Conservation (phyloP, 2,329 filamentous ascomycete genomes). For the Plenodomus lindquistii region DNA sequence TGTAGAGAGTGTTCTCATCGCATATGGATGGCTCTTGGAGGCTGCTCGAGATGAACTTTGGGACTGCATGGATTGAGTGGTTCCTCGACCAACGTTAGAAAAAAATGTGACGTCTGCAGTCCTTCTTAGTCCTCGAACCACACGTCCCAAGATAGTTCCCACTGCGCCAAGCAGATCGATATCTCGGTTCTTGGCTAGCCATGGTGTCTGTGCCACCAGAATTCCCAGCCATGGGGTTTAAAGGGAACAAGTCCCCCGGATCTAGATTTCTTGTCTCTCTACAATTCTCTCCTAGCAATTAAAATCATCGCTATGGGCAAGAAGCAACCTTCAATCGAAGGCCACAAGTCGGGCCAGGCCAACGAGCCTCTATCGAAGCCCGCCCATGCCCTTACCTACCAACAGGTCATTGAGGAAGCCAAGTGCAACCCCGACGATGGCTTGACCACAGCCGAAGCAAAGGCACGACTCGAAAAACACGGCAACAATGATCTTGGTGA, state of each 20-base stretch:
- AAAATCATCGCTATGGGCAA: conserved; percentile 41
- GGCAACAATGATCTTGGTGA: conserved; percentile 74
- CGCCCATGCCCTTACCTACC: conserved; percentile 64
- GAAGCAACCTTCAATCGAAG: conserved; percentile 40
- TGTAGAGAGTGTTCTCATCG: background rate
- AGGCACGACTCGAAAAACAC: conserved; percentile 48
- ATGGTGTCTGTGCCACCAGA: conserved; percentile 28
- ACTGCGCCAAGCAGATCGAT: conserved; percentile 32
- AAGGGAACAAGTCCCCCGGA: conserved; percentile 33
- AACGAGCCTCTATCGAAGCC: conserved; percentile 61
- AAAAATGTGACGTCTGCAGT: conserved; percentile 20
- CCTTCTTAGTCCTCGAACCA: conserved; percentile 14
- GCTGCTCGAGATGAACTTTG: background rate
- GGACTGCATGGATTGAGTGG: background rate
- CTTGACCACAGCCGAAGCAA: conserved; percentile 63
- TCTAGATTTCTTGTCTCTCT: conserved; percentile 34
- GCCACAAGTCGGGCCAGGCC: conserved; percentile 51
- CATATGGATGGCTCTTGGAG: background rate
- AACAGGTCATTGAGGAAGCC: conserved; percentile 60
- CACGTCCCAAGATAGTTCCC: conserved; percentile 29
- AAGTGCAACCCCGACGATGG: conserved; percentile 69
- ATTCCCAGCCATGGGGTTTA: conserved; percentile 26
- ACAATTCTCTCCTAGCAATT: conserved; percentile 28
- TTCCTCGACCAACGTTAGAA: background rate
- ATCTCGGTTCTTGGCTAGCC: conserved; percentile 34